phyloP scores from a whole-genome alignment of 331 rosid species.

The Telfairia occidentalis region DNA sequence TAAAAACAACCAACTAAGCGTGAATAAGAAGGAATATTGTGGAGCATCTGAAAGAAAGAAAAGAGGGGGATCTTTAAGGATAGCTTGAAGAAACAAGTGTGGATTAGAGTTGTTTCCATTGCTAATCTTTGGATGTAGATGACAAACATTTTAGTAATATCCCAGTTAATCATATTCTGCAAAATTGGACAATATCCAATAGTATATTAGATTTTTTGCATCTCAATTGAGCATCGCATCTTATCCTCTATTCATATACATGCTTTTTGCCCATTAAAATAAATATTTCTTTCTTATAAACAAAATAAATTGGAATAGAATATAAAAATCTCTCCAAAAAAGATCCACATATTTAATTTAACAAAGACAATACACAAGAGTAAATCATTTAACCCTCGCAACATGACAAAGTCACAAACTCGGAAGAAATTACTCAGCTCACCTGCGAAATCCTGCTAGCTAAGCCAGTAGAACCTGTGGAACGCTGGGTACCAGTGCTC shows the following conservation, averaged over 20 bases:
- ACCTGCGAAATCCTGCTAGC: constrained; percentile 59
- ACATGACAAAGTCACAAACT: not conserved
- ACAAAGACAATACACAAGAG: not conserved
- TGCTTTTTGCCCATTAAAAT: not conserved
- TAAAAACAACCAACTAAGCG: too few relatives aligned
- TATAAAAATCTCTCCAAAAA: not conserved
- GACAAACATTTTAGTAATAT: not conserved
- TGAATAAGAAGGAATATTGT: not conserved
- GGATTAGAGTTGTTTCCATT: not conserved
- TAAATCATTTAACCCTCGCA: not conserved
- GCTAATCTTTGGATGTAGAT: not conserved
- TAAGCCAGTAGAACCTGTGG: constrained; percentile 64
- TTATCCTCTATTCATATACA: not conserved
- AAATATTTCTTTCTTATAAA: not conserved
- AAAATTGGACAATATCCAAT: not conserved
- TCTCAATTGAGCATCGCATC: not conserved
- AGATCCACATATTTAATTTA: not conserved
- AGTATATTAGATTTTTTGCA: not conserved
- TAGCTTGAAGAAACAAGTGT: not conserved
- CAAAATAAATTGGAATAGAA: not conserved
- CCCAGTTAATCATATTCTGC: too few relatives aligned
- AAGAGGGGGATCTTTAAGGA: not conserved
- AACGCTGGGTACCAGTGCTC: constrained; percentile 48
- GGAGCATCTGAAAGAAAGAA: not conserved
- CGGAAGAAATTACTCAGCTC: constrained; percentile 25